A percentile compares a stretch with the other conserved stretches of the same genome.
phyloP scores from a whole-genome alignment of 73 alveolate species.

The Paraurostyla sp. region DNA sequence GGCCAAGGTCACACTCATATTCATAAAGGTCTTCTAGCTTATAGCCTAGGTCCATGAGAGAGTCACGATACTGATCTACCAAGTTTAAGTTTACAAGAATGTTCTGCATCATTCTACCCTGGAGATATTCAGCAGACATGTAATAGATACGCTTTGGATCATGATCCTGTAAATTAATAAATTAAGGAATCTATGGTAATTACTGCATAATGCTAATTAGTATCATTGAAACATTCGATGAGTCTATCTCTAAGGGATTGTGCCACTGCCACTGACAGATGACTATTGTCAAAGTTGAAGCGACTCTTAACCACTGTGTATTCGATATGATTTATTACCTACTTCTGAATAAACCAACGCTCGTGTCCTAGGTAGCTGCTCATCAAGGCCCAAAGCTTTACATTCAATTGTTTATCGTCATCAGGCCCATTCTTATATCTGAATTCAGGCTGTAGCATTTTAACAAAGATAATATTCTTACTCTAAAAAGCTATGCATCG shows the following conservation, averaged over 20 bases:
- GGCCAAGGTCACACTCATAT: slow-evolving; percentile 51
- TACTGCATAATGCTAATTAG: slow-evolving; percentile 54
- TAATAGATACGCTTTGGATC: slow-evolving; percentile 57
- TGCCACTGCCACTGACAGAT: slow-evolving; percentile 50
- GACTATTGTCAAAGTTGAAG: slow-evolving; percentile 80
- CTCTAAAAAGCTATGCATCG: slow-evolving; percentile 24
- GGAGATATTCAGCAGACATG: slow-evolving; percentile 49
- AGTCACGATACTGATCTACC: slow-evolving; percentile 37
- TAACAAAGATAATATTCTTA: background rate
- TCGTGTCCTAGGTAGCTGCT: slow-evolving; percentile 44
- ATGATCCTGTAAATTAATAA: slow-evolving; percentile 4
- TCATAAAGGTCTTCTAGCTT: slow-evolving; percentile 62
- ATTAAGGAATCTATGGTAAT: background rate
- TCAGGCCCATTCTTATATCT: slow-evolving; percentile 38
- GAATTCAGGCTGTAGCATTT: slow-evolving; percentile 12
- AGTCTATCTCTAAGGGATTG: slow-evolving; percentile 59
- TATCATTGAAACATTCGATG: slow-evolving; percentile 60
- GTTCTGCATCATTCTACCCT: slow-evolving; percentile 62
- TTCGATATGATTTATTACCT: slow-evolving; percentile 69
- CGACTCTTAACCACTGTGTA: slow-evolving; percentile 90
- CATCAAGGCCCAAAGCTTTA: slow-evolving; percentile 51
- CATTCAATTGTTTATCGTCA: background rate
- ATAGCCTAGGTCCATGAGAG: slow-evolving; percentile 56
- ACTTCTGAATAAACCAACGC: slow-evolving; percentile 42
- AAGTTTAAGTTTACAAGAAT: slow-evolving; percentile 49